Evolutionary conservation across 768 basidiomycete species (phyloP).

Genomic region (Antrodiella citrinella): DNA sequence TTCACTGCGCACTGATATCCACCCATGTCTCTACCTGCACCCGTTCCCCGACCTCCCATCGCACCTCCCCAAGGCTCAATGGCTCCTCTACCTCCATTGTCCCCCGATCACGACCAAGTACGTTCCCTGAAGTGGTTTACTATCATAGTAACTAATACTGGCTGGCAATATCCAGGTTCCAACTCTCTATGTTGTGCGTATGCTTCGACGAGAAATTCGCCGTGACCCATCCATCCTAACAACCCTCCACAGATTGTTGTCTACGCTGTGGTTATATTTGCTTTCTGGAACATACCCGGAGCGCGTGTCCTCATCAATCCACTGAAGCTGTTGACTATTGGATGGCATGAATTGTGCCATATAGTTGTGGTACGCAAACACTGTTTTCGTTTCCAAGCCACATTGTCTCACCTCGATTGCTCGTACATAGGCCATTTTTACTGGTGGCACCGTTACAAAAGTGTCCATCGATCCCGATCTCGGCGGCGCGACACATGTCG

Average conservation of each 20-base stretch:
- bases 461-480: conserved; percentile 81
- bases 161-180: no score
- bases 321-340: conserved; percentile 81
- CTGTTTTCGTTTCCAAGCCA: conserved; percentile 6
- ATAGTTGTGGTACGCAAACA: conserved; percentile 52
- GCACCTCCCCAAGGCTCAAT: conserved; percentile 13
- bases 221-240: not conserved
- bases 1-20: not conserved
- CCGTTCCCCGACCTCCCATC: conserved; percentile 27
- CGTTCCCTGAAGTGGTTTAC: no score
- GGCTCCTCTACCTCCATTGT: conserved; percentile 36
- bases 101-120: conserved; percentile 69
- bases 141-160: no score
- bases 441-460: conserved; percentile 70
- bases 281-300: conserved; percentile 81
- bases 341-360: conserved; percentile 85
- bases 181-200: conserved; percentile 66
- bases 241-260: conserved; percentile 58
- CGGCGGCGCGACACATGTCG: conserved; percentile 69
- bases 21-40: conserved; percentile 23
- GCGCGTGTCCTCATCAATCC: conserved; percentile 74
- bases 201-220: not conserved
- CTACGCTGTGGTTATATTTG: conserved; percentile 80
- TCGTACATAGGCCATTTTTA: conserved; percentile 74
- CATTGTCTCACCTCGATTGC: not conserved